phyloP scores from a whole-genome alignment of 1,284 basidiomycete genomes.

The Heterobasidion occidentale region DNA sequence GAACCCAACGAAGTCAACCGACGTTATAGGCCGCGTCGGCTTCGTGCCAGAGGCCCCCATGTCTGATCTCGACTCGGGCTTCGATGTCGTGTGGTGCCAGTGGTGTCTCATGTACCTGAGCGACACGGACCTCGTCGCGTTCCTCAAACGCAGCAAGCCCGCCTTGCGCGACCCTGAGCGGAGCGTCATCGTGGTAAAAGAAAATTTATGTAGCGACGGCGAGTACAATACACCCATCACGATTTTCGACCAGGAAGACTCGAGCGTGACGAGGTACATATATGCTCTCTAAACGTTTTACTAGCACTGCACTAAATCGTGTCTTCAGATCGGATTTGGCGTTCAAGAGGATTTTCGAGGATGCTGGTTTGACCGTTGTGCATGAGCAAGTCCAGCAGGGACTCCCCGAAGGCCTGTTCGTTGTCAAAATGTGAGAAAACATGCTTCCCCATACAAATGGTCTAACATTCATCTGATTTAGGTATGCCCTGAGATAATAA shows the following conservation, averaged over 20 bases:
- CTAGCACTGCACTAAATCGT: neutral
- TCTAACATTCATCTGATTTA: conserved; percentile 16
- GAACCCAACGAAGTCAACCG: conserved; percentile 19
- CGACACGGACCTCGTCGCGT: conserved; percentile 69
- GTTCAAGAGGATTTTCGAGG: conserved; percentile 69
- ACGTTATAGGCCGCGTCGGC: conserved; percentile 40
- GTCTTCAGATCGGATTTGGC: conserved; percentile 67
- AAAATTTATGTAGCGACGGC: conserved; percentile 73
- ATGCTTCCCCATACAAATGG: neutral
- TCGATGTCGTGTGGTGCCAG: conserved; percentile 88
- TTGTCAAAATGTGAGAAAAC: conserved; percentile 70
- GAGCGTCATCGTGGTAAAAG: conserved; percentile 81
- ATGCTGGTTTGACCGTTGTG: conserved; percentile 62
- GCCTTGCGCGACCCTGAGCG: conserved; percentile 42
- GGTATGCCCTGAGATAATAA: conserved; percentile 51
- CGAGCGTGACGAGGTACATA: conserved; percentile 74
- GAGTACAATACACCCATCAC: conserved; percentile 44
- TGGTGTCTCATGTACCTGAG: conserved; percentile 91
- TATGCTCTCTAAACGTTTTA: neutral
- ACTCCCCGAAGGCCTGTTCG: conserved; percentile 72
- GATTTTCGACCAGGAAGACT: conserved; percentile 83
- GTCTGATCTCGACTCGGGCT: conserved; percentile 38
- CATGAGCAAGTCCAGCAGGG: conserved; percentile 72
- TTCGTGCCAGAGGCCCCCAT: conserved; percentile 25
- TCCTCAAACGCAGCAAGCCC: conserved; percentile 56